Conservation (phyloP, 2,329 filamentous ascomycete genomes). For the Sporothrix pseudoabietina region DNA sequence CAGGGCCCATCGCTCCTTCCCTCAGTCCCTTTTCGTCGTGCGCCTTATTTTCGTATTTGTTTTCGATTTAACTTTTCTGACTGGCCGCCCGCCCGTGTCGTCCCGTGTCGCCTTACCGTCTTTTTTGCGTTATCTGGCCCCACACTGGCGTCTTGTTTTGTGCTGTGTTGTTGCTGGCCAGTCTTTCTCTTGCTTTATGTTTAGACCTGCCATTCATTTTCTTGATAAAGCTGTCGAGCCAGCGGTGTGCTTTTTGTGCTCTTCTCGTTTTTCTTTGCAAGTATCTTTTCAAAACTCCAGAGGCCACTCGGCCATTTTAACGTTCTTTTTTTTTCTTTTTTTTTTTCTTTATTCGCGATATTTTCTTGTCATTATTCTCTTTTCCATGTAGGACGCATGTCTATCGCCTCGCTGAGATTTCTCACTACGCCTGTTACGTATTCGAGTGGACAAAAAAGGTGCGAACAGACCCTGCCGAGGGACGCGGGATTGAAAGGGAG, state of each 20-base stretch:
- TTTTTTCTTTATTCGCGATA: neutral
- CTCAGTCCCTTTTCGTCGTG: neutral
- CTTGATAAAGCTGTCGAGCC: neutral
- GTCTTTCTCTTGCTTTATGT: constrained; percentile 1
- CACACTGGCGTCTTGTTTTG: constrained; percentile 25
- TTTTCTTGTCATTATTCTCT: no score
- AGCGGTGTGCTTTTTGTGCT: neutral
- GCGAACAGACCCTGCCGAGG: constrained; percentile 13
- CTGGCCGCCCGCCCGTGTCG: constrained; percentile 17
- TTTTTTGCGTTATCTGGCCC: constrained; percentile 30
- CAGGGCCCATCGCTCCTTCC: constrained; percentile 3
- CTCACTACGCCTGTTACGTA: constrained; percentile 20
- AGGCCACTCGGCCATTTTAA: neutral
- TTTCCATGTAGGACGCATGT: neutral
- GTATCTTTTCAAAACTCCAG: neutral
- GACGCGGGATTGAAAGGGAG: constrained; percentile 5
- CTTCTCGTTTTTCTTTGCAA: neutral
- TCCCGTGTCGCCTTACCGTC: constrained; percentile 27
- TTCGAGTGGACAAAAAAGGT: constrained; percentile 10
- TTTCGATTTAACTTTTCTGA: constrained; percentile 10
- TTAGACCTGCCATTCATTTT: neutral
- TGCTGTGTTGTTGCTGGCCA: constrained; percentile 1
- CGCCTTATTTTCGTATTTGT: constrained; percentile 15
- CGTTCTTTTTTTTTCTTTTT: neutral
- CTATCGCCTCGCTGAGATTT: neutral